Conservation (phyloP, 495 filamentous ascomycete species). For the Daldinia childiae region DNA sequence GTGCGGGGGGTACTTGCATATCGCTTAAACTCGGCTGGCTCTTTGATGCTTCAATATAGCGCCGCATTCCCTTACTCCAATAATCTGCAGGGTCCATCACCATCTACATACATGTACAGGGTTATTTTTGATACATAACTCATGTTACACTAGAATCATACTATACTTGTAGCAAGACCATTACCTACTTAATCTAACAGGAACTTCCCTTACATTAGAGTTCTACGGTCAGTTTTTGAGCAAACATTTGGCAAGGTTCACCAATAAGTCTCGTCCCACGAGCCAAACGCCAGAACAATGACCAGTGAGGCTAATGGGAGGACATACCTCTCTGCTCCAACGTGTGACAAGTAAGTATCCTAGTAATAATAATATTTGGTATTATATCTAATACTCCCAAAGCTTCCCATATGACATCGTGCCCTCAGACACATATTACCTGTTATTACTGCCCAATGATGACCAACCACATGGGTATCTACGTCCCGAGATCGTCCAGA, state of each 20-base stretch:
- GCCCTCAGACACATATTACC: constrained; percentile 43
- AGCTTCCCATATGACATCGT: constrained; percentile 44
- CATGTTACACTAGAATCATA: not conserved
- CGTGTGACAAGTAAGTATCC: constrained; percentile 30
- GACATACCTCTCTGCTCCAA: constrained; percentile 36
- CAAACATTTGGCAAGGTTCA: not conserved
- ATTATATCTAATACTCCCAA: constrained; percentile 14
- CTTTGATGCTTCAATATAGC: constrained; percentile 23
- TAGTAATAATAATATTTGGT: not conserved
- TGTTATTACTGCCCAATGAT: constrained; percentile 48
- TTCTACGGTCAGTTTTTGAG: not conserved
- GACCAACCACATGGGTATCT: constrained; percentile 55
- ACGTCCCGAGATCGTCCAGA: constrained; percentile 50
- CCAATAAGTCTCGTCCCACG: not conserved
- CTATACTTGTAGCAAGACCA: not conserved
- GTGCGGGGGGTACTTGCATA: constrained; percentile 36
- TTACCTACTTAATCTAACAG: not conserved
- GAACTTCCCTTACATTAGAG: not conserved
- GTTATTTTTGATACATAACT: not conserved
- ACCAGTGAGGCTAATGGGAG: constrained; percentile 7
- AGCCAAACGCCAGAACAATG: constrained; percentile 6
- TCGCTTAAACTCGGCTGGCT: constrained; percentile 21
- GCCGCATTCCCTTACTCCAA: too few species aligned
- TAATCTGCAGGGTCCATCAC: not conserved
- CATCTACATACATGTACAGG: too few species aligned